Base-by-base conservation (phyloP, 78 protist species). In the Dictyostelium brefeldianum region DNA sequence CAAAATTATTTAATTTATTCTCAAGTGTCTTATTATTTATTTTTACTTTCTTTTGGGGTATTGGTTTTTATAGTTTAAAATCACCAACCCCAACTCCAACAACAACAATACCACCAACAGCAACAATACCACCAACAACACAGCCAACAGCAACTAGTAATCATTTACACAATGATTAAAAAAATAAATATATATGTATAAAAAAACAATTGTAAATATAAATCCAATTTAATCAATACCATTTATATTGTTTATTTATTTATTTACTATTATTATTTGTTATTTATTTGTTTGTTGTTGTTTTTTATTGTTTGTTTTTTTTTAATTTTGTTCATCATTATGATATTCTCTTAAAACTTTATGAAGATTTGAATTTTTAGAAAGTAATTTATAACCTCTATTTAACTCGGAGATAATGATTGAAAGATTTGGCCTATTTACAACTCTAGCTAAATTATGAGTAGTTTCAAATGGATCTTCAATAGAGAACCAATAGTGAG, bases 401-500 rank as follows among this genome's bases (percentile, higher is more conserved):
- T 87, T 87, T 47, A 87, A 77, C 31, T 87, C 93, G 9, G 80
- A 56, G 5, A 87, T 87, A 53, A 87, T 87, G 27, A 78, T 77
- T 10, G 93, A 77, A 18, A 91, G 59, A 31, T 80, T 80, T 22
- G 67, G 48, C 65, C 83, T 80, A 46, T 81, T 78, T 70, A 91
- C 95, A 10, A 91, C 92, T 53, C 95, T 62, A 9, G 92, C 95
- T 25, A 91, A 47, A 56, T 91, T 91, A 47, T 91, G 95, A 3
- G 95, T 91, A 43, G 77, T 78, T 59, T 91, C 95, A 78, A 91
- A 91, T 36, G 95, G 95, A 69, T 91, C 95, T 46, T 91, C 95
- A 22, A 91, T 74, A 12, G 84, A 53, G 54, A 91, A 83, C 70
- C 77, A 91, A 64, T 78, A 87, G 59, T 87, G 93, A n/a, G 79